Evolutionary conservation across 257 asterid genomes (phyloP), one percentile per base, ranked within the genome.

Genomic region (Solanum gandarillasii): DNA sequence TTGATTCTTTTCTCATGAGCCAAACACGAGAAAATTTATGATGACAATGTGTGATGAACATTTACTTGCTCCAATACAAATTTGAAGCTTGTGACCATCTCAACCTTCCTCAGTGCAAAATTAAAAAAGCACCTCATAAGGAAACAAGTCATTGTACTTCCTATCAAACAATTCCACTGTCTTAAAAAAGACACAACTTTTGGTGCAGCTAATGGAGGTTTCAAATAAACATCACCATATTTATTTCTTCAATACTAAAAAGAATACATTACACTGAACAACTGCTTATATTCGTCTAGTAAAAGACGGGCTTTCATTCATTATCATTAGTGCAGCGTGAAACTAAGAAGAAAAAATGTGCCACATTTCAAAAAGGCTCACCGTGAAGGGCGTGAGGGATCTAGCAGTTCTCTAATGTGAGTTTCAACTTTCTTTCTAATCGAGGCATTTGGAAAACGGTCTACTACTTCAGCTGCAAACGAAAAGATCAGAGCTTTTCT

Each of bases 381-480:
- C 90, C 73, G 87, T 87, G 91, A 90, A 58, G 93, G 84, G 86
- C 86, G 89, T 8, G 91, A 83, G 62, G 96, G 92, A 90, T 87
- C 92, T 5, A 96, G 95, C 88, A 94, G 83, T 9, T 84, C 72
- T 89, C 87, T 91, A n/a, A 97, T 91, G 78, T 90, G 95, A 83
- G 78, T 87, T 90, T 92, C 95, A 9, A 91, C 98, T 78, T 90
- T 93, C 92, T 95, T 94, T 60, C 87, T 91, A 62, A 94, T 71
- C 6, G 90, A 87, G 67, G 90, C 20, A 46, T 92, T 86, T 0
- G 98, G 96, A n/a, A 95, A 89, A 35, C 92, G 92, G 31, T 90
- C 90, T 9, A 95, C 87, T 78, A 97, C 99, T 94, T 97, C 99
- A 29, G 96, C 94, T 16, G 98, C 98, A 88, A 97, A 97, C 9